Base-by-base conservation (phyloP, 2,329 filamentous ascomycete genomes). In the Lecanosticta acicola region DNA sequence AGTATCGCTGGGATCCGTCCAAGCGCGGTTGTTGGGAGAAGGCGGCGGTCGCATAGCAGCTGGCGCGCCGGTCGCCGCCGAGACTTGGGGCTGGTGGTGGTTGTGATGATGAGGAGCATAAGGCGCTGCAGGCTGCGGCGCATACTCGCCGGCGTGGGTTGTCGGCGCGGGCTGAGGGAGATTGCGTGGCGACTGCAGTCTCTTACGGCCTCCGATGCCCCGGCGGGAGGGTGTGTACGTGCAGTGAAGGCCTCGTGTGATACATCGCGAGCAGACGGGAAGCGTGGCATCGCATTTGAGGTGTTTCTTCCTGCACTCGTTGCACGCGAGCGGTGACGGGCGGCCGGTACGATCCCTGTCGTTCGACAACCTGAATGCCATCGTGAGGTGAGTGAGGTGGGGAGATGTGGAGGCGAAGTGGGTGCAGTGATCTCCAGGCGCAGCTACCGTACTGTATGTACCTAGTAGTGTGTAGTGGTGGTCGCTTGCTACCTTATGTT, bases 221-320 rank as follows among this genome's bases (percentile, higher is more conserved):
- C 85, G 78, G 35, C 85, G 80, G 32, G 84, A 88, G 36, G 83
- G 80, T 39, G 87, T 79, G 62, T 87, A 89, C 59, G 81, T 69
- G 64, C 86, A 91, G 39, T 82, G 74, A 14, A 74, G 68, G 45
- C 76, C 75, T 39, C 76, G 74, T 41, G 71, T 66, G 17, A 69
- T 68, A 65, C 85, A 90, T 43, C 86, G 80, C 38, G 77, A 75
- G 66, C 86, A 90, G 24, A 67, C 53, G 10, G 85, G 85, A 24
- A 68, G 81, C 32, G 72, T 68, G 20, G 84, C 84, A 64, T 89
- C 83, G 62, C 85, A 90, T 63, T 87, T 90, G 39, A 89, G 74
- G 65, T 90, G 86, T 60, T 86, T 73, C 43, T 70, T 68, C 26
- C 74, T 67, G 53, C 74, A 77, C 29, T 66, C 61, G 20, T 71